Percentiles rank a stretch among this genome's conserved stretches.
phyloP scores from a whole-genome alignment of 495 filamentous ascomycete genomes.

The Penicillium diatomitis region DNA sequence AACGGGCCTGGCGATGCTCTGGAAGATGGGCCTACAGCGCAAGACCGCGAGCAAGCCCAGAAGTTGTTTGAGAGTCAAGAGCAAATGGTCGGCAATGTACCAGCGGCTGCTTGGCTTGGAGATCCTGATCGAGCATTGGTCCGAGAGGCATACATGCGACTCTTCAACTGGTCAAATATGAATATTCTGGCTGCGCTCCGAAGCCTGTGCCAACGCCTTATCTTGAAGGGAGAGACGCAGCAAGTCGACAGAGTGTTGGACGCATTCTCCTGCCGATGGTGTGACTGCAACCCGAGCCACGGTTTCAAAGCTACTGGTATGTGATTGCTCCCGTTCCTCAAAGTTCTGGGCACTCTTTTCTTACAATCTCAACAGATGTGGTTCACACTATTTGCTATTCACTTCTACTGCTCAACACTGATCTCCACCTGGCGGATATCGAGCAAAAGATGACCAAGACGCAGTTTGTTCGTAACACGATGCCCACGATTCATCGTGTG shows the following conservation, averaged over 20 bases:
- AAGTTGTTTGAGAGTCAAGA: slow-evolving; percentile 84
- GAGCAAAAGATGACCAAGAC: slow-evolving; percentile 89
- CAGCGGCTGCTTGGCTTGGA: slow-evolving; percentile 84
- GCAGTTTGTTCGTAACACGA: slow-evolving; percentile 94
- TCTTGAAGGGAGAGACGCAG: slow-evolving; percentile 88
- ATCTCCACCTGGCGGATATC: slow-evolving; percentile 89
- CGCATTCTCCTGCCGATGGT: slow-evolving; percentile 82
- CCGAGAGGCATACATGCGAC: slow-evolving; percentile 78
- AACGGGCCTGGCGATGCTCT: slow-evolving; percentile 16
- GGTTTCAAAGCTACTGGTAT: slow-evolving; percentile 85
- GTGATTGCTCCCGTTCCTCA: slow-evolving; percentile 11
- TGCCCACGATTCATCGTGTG: slow-evolving; percentile 76
- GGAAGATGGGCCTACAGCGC: slow-evolving; percentile 37
- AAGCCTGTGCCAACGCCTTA: slow-evolving; percentile 69
- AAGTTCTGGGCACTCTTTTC: slow-evolving; percentile 3
- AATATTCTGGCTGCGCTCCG: slow-evolving; percentile 76
- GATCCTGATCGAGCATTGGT: slow-evolving; percentile 55
- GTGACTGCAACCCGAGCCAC: slow-evolving; percentile 85
- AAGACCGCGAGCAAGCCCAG: slow-evolving; percentile 62
- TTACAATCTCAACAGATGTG: slow-evolving; percentile 51
- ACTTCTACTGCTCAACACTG: slow-evolving; percentile 88
- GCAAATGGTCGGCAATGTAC: slow-evolving; percentile 62
- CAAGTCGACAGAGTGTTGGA: slow-evolving; percentile 92
- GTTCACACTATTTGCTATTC: slow-evolving; percentile 98
- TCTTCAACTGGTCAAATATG: slow-evolving; percentile 77